Percentiles rank a stretch among this genome's conserved stretches.
These are phyloP conservation scores for Aspergillus pseudonomiae DNA, from an alignment of 2,329 filamentous ascomycete genomes.

Conservation along the genomic window DNA sequence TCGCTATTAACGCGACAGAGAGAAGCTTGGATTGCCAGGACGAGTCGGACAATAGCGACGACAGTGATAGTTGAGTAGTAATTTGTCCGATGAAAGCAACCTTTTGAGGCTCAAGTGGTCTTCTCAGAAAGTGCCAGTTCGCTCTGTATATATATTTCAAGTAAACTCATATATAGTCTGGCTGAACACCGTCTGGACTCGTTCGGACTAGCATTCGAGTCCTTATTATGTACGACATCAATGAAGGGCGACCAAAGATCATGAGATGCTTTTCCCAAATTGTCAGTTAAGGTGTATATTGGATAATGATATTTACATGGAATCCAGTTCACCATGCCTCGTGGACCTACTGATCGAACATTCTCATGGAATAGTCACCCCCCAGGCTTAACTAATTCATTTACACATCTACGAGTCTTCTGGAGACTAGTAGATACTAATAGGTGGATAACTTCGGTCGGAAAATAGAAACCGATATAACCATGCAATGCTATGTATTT, in stretches of 20 bases:
- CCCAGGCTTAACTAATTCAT: not conserved
- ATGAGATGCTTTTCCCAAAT: not conserved
- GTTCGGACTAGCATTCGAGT: not conserved
- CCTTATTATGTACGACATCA: not conserved
- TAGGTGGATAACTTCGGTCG: not conserved
- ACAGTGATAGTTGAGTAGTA: not conserved
- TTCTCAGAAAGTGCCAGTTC: not conserved
- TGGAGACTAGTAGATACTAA: not conserved
- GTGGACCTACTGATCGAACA: not conserved
- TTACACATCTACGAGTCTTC: not conserved
- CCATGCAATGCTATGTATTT: not conserved
- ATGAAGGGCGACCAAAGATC: not conserved
- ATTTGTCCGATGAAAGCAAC: not conserved
- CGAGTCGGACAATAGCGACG: not conserved
- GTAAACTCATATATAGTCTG: not conserved
- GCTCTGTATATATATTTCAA: not conserved
- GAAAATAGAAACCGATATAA: not conserved
- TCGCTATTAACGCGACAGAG: not conserved
- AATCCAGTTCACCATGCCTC: not conserved
- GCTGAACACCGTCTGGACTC: not conserved
- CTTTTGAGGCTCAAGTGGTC: not conserved
- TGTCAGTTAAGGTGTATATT: not conserved
- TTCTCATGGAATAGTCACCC: not conserved
- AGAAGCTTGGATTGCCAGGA: not conserved
- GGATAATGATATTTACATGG: not conserved